Base-by-base conservation (phyloP, 139 green algal species). In the Pedinophyceae sp. region DNA sequence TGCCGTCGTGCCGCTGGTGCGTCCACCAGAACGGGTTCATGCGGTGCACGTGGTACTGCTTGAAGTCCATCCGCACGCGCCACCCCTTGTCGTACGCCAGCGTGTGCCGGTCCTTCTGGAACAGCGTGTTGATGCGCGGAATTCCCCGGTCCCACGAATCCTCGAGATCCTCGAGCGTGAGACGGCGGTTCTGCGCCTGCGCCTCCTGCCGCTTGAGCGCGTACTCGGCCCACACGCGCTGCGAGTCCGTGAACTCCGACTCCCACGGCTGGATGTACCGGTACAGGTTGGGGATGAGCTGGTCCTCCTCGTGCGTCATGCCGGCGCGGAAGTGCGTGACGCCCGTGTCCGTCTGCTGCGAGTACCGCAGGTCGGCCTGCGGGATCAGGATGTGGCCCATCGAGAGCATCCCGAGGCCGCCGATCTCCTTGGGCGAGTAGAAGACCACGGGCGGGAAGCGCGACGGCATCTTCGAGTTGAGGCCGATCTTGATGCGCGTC, bases 381-480 rank as follows among this genome's bases (percentile, higher is more conserved):
- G 87, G 87, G 62, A 96, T 95, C 48, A 97, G 80, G 74, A 99
- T 99, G 79, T 99, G 92, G 25, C 91, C 91, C 91, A 98, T 98
- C 65, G 78, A 92, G 51, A 97, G 76, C 91, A 99, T 97, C 61
- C 91, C 91, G 70, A 99, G 83, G 20, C 91, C 90, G 49, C 91
- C 91, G 60, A 97, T 89, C 75, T 99, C 89, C 78, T 98, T 98
- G 64, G 91, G 91, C 0, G 73, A 81, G 77, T 97, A 98, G 67
- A 94, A 94, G 27, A 99, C 83, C 17, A 96, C 87, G 16, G 92
- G 92, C 5, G 92, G 92, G 77, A 99, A 99, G 34, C 86, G 73
- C 1, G 70, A 85, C 53, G 85, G 85, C 84, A 93, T 99, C 81
- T 97, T 97, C 46, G 81, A 94, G 81, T 97, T 97, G 51, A 97